These are phyloP conservation scores for Wickerhamiella brachini DNA, from an alignment of 805 yeast species.

Conservation along the genomic window DNA sequence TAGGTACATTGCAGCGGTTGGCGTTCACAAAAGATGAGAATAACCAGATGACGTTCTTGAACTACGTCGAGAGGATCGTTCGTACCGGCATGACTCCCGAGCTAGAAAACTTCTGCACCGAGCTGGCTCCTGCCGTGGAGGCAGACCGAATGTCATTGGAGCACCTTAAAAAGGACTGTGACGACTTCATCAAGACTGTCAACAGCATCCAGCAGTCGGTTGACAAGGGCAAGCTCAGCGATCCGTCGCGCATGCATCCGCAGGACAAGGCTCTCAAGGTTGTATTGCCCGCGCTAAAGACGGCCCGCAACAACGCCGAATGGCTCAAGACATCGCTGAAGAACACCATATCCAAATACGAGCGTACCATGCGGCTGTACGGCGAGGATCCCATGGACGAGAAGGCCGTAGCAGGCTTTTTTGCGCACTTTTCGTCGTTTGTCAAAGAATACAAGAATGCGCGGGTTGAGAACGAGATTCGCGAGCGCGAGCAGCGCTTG, in stretches of 20 bases:
- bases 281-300: conserved; percentile 54
- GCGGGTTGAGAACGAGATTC: conserved; percentile 57
- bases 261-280: conserved; percentile 53
- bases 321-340: conserved; percentile 50
- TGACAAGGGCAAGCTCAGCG: conserved; percentile 74
- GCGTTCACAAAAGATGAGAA: conserved; percentile 82
- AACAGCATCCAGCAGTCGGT: conserved; percentile 61
- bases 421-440: conserved; percentile 68
- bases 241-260: conserved; percentile 67
- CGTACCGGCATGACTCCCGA: conserved; percentile 67
- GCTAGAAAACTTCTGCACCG: conserved; percentile 58
- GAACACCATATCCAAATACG: conserved; percentile 50
- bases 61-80: conserved; percentile 82
- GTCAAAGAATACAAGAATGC: conserved; percentile 68
- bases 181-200: conserved; percentile 44
- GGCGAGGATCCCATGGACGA: conserved; percentile 81
- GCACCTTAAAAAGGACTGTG: conserved; percentile 62
- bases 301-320: conserved; percentile 58
- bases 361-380: conserved; percentile 60
- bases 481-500: conserved; percentile 70
- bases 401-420: conserved; percentile 53
- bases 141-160: conserved; percentile 72
- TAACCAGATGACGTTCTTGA: conserved; percentile 77
- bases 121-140: conserved; percentile 40
- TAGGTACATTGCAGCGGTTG: conserved; percentile 78